These are phyloP conservation scores for Cardamine resedifolia DNA, from an alignment of 345 rosid genomes.

Conservation along the genomic window DNA sequence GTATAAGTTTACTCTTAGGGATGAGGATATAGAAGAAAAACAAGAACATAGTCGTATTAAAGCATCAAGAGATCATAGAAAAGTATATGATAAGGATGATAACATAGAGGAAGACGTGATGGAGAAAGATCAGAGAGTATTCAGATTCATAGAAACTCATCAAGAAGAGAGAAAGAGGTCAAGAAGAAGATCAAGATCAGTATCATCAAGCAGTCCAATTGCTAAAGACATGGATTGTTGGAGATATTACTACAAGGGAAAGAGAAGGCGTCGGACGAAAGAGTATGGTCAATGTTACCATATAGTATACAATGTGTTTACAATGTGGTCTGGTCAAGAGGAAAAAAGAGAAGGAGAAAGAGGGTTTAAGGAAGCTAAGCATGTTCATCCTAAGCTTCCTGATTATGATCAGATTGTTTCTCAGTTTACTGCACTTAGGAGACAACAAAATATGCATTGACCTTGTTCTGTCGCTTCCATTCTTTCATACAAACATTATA, in stretches of 20 bases:
- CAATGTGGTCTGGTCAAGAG: constrained; percentile 12
- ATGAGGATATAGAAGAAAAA: background rate
- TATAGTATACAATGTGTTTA: constrained; percentile 28
- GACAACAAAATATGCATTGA: background rate
- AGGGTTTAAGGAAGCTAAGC: background rate
- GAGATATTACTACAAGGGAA: constrained; percentile 23
- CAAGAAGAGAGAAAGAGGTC: constrained; percentile 10
- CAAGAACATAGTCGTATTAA: background rate
- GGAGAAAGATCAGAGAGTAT: constrained; percentile 14
- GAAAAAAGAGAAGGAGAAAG: background rate
- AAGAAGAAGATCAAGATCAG: constrained; percentile 21
- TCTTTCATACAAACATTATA: background rate
- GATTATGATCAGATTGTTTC: constrained; percentile 7
- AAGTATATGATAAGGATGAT: constrained; percentile 2
- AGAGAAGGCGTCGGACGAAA: constrained; percentile 14
- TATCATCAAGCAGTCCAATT: constrained; percentile 11
- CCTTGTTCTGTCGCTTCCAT: background rate
- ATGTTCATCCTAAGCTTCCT: constrained; percentile 23
- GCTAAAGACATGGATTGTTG: constrained; percentile 13
- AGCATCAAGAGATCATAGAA: background rate
- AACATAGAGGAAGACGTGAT: constrained; percentile 3
- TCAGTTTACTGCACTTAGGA: constrained; percentile 6
- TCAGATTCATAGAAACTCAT: constrained; percentile 22
- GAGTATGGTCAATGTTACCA: constrained; percentile 15
- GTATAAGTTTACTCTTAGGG: constrained; percentile 22